Conservation (phyloP, 2,329 filamentous ascomycete genomes). For the Spiromastix sp. region DNA sequence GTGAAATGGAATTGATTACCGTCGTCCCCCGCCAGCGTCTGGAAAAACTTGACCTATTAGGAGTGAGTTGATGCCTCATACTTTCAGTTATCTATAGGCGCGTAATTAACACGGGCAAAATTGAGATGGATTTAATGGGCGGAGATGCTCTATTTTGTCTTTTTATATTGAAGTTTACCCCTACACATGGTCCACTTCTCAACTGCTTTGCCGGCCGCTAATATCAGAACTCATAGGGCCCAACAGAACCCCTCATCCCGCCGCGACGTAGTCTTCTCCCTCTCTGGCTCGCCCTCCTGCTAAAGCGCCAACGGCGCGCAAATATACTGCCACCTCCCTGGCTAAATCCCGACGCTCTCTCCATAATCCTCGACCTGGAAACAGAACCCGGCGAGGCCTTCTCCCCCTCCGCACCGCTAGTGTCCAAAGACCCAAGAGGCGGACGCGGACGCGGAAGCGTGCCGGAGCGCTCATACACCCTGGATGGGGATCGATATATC, state of each 20-base stretch:
- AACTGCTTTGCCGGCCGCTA: no score
- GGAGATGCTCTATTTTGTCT: no score
- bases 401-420: slow-evolving; percentile 63
- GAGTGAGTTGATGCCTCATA: slow-evolving; percentile 58
- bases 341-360: slow-evolving; percentile 68
- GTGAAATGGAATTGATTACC: slow-evolving; percentile 95
- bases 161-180: no score
- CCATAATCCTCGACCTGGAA: slow-evolving; percentile 69
- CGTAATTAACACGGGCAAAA: not conserved
- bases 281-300: slow-evolving; percentile 86
- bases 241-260: slow-evolving; percentile 64
- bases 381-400: slow-evolving; percentile 60
- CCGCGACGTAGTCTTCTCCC: slow-evolving; percentile 71
- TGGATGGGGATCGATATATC: slow-evolving; percentile 30
- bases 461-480: slow-evolving; percentile 19
- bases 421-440: slow-evolving; percentile 23
- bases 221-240: no score
- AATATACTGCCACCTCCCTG: slow-evolving; percentile 88
- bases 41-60: slow-evolving; percentile 72
- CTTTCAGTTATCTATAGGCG: not conserved
- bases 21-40: slow-evolving; percentile 85
- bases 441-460: slow-evolving; percentile 18
- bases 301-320: slow-evolving; percentile 87
- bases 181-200: no score
- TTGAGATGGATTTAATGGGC: no score